Percentiles rank a stretch among this genome's conserved stretches.
These are phyloP conservation scores for Catharanthus roseus DNA, from an alignment of 257 asterid genomes.

Conservation along the genomic window DNA sequence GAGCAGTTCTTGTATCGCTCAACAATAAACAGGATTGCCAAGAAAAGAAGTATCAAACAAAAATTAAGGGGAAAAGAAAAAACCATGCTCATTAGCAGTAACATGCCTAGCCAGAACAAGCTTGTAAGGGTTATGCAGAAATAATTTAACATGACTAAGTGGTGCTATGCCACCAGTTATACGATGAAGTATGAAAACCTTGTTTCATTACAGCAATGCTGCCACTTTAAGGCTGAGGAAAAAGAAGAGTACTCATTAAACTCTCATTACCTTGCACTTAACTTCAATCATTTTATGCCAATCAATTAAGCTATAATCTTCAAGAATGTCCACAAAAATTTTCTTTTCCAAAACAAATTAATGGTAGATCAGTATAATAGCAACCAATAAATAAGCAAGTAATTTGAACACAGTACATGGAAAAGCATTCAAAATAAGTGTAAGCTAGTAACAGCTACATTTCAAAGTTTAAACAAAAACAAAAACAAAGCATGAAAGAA, in stretches of 20 bases:
- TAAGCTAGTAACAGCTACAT: not conserved
- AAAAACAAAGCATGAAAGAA: not conserved
- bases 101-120: not conserved
- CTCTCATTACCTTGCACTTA: not conserved
- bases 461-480: slow-evolving; percentile 1
- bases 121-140: not conserved
- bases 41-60: not conserved
- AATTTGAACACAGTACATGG: not conserved
- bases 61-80: no score
- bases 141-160: no score
- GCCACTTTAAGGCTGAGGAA: not conserved
- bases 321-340: not conserved
- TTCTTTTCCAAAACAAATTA: not conserved
- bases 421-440: not conserved
- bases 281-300: not conserved
- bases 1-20: not conserved
- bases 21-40: not conserved
- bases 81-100: no score
- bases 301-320: not conserved
- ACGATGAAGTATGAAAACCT: not conserved
- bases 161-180: not conserved
- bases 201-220: not conserved
- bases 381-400: not conserved
- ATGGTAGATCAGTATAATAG: not conserved
- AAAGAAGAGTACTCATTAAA: not conserved